These are phyloP conservation scores for Fusarium fracticaudum DNA, from an alignment of 2,329 filamentous ascomycete species.

Conservation along the genomic window DNA sequence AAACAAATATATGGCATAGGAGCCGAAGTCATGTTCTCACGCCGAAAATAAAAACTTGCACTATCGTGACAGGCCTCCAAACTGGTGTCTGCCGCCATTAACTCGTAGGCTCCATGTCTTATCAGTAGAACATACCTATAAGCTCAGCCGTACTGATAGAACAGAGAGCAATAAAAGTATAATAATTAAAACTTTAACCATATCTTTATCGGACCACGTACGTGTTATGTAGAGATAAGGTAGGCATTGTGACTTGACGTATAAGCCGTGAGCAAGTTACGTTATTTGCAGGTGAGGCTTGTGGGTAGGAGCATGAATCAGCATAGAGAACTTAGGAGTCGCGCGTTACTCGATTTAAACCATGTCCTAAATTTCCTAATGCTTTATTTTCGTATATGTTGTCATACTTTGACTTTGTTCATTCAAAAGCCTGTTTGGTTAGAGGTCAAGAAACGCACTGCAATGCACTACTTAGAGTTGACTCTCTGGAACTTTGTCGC, in stretches of 20 bases:
- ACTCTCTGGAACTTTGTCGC: too few species aligned
- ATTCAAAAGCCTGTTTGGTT: not conserved
- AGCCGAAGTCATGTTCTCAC: not conserved
- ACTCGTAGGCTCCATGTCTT: too few species aligned
- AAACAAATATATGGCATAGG: too few species aligned
- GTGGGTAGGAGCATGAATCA: not conserved
- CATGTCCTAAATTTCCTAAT: rapidly evolving
- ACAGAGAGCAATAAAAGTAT: not conserved
- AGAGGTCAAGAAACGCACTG: not conserved
- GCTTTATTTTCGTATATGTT: rapidly evolving
- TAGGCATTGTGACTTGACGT: rapidly evolving
- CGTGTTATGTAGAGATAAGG: not conserved
- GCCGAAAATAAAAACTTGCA: not conserved
- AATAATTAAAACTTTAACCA: rapidly evolving
- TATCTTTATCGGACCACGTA: not conserved
- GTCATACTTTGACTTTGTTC: not conserved
- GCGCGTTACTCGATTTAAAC: rapidly evolving
- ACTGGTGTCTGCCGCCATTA: rapidly evolving
- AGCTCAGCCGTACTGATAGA: rapidly evolving
- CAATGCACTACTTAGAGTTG: not conserved
- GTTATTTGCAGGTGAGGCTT: not conserved
- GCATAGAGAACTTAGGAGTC: not conserved
- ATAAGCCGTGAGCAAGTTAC: not conserved
- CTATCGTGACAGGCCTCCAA: not conserved
- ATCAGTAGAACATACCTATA: too few species aligned